Evolutionary conservation across 2,329 filamentous ascomycete species (phyloP), one percentile per base, ranked within the genome.

Genomic region (Alternaria sp.): DNA sequence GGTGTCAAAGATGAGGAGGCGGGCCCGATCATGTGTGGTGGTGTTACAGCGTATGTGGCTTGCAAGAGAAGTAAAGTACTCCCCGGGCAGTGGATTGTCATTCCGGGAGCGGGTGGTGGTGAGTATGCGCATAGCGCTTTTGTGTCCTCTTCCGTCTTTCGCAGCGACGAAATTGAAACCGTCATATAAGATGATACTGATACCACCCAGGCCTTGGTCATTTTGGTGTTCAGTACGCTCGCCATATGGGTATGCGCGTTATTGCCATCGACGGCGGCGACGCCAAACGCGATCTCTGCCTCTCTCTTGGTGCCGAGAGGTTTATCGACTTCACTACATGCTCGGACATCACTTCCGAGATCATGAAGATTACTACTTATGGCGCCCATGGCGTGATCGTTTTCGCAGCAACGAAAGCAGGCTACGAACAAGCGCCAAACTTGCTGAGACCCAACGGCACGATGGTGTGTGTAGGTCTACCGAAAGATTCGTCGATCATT

Each of bases 381-480:
- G 94, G 94, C 55, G 93, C 94, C 9, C 91, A 96, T 73, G 94
- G 92, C 33, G 93, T 94, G 61, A 85, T 97, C 66, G 86, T 97
- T 26, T 88, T 97, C 64, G 93, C 94, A 63, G 78, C 79, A 55
- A 76, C 79, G 9, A 79, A 74, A 59, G 73, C 78, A 49, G 78
- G 78, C 3, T 77, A 78, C 49, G 74, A 77, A n/a, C 65, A 71
- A 44, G 73, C 72, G 23, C 74, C 71, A 11, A 63, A 67, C 59
- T 65, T 78, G n/a, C 62, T 76, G 8, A 55, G 71, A 14, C 73
- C 73, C 1, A 66, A 65, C 43, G 74, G 73, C 18, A 76, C 74
- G 0, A 68, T 78, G 70, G 75, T 78, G 1, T 71, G 70, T 21
- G 72, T 78, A 9, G 75, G 75, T 7, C 47, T 77, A 30, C 74